phyloP scores from a whole-genome alignment of 768 basidiomycete genomes.

The Tricholoma terreum region DNA sequence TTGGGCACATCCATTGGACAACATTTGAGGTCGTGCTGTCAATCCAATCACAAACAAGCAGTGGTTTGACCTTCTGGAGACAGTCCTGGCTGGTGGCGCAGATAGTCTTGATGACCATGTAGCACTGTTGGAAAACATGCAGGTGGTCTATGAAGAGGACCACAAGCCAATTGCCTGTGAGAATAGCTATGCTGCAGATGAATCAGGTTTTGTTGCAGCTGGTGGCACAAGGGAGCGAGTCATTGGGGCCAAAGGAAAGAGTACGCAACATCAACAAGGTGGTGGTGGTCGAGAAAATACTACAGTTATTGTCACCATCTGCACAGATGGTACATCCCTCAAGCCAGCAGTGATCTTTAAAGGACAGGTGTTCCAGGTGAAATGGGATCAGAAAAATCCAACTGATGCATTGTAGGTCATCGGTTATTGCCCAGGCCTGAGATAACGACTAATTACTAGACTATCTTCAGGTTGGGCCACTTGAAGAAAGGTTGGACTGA shows the following conservation, averaged over 20 bases:
- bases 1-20: no score
- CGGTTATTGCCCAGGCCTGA: neutral
- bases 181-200: slow-evolving; percentile 8
- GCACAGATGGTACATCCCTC: slow-evolving; percentile 31
- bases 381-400: slow-evolving; percentile 28
- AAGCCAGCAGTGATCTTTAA: slow-evolving; percentile 33
- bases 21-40: slow-evolving; percentile 24
- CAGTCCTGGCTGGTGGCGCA: neutral
- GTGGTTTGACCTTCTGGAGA: slow-evolving; percentile 23
- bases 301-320: slow-evolving; percentile 40
- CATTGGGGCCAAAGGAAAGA: slow-evolving; percentile 9
- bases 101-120: neutral
- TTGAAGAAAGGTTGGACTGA: slow-evolving; percentile 33
- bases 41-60: slow-evolving; percentile 25
- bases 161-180: neutral
- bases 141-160: neutral
- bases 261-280: slow-evolving; percentile 31
- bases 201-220: slow-evolving; percentile 15
- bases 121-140: slow-evolving; percentile 1
- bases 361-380: slow-evolving; percentile 24
- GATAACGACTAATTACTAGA: neutral
- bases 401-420: slow-evolving; percentile 19
- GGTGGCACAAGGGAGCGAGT: slow-evolving; percentile 15
- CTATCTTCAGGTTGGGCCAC: slow-evolving; percentile 16
- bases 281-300: slow-evolving; percentile 34